A percentile compares a stretch with the other conserved stretches of the same genome.
Evolutionary conservation across 1,284 basidiomycete species (phyloP).

Genomic region (Mycena sp.): DNA sequence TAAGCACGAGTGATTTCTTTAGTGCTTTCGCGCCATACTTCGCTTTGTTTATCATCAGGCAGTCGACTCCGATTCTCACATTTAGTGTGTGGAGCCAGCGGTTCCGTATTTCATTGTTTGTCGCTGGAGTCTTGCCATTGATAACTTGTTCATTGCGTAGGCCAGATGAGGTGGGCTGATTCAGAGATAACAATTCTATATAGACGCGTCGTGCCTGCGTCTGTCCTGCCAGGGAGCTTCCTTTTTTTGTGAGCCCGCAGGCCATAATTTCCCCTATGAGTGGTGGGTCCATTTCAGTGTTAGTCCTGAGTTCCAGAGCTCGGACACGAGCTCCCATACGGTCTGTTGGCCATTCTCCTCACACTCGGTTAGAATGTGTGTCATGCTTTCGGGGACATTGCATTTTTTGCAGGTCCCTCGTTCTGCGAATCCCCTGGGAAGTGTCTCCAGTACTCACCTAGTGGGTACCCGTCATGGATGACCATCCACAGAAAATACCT

Average conservation of each 20-base stretch:
- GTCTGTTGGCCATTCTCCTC: no score
- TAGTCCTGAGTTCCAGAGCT: not conserved
- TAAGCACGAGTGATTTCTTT: not conserved
- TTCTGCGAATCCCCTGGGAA: not conserved
- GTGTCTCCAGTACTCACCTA: not conserved
- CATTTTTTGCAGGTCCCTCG: not conserved
- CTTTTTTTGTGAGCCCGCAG: slow-evolving; percentile 15
- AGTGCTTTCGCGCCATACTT: slow-evolving; percentile 12
- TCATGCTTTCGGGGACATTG: not conserved
- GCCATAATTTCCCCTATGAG: slow-evolving; percentile 15
- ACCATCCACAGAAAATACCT: slow-evolving; percentile 12
- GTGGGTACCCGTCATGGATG: not conserved
- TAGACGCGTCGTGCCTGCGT: no score
- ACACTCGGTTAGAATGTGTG: no score
- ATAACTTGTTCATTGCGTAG: slow-evolving; percentile 38
- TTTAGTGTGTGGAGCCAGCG: slow-evolving; percentile 13
- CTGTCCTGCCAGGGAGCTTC: slow-evolving; percentile 3
- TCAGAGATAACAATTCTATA: slow-evolving; percentile 36
- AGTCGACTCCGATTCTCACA: slow-evolving; percentile 9
- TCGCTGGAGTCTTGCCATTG: not conserved
- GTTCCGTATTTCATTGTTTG: slow-evolving; percentile 9
- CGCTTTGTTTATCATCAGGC: not conserved
- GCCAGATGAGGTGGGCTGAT: slow-evolving; percentile 38
- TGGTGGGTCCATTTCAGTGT: not conserved
- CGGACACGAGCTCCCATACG: not conserved